Evolutionary conservation across 257 asterid genomes (phyloP), one percentile per base, ranked within the genome.

Genomic region (Cynanchum wilfordii): DNA sequence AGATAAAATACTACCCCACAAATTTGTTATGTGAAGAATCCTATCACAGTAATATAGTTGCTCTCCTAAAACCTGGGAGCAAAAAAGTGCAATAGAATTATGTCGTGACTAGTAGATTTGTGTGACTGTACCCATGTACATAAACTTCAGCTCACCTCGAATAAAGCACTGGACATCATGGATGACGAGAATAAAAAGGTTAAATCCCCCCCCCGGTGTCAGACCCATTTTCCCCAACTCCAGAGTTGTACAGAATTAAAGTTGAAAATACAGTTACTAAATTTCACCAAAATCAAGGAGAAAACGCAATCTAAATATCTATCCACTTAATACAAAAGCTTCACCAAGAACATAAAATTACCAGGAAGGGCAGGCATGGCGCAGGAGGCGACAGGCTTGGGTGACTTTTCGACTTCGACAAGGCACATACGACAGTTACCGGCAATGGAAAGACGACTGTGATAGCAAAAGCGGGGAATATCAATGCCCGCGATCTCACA

Each of bases 281-380:
- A 42, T 40, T 19, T 25, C 27, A 27, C 10, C 27, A 50, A 52
- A 44, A 50, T 17, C 42, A 42, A 73, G 57, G 49, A 54, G 17
- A 68, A 47, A 47, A 50, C 51, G 60, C 50, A 66, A 47, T 57
- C 45, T 68, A 36, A 66, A 47, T 58, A 57, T 25, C 47, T 38
- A 74, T 4, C 24, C 47, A 10, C 47, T 47, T 30, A 24, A 33
- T 24, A 30, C 0, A n/a, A 15, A 44, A 73, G 62, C 5, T 45
- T 8, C 72, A 27, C 17, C 11, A 69, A 4, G 29, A 19, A 17
- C 29, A 50, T 66, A 42, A 7, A n/a, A 25, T 19, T 78, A 88
- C 98, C 98, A 0, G 97, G 98, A 44, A 93, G 96, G 54, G 97
- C 96, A 40, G 96, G 98, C 98, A 93, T 93, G 74, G 98, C 98